A percentile compares a stretch with the other conserved stretches of the same genome.
Evolutionary conservation across 1,284 basidiomycete genomes (phyloP).

Genomic region (Garcileccinum viscosum): DNA sequence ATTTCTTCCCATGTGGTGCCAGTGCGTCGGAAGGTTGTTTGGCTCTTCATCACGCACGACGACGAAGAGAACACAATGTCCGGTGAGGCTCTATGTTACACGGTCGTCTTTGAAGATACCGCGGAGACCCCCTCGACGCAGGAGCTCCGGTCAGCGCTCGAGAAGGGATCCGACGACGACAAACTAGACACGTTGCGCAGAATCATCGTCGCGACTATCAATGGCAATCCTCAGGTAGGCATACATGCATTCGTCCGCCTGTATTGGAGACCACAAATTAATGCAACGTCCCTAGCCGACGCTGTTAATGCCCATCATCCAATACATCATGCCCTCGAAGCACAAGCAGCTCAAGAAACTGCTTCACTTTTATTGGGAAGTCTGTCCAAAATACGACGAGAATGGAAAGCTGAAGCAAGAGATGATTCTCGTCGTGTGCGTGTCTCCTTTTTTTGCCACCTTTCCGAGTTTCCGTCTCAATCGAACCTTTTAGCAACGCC

Average conservation of each 20-base stretch:
- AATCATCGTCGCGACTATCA: constrained; percentile 95
- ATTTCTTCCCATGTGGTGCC: constrained; percentile 17
- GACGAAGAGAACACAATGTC: constrained; percentile 31
- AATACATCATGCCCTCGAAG: constrained; percentile 87
- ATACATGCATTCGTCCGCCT: background rate
- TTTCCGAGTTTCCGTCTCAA: constrained; percentile 1
- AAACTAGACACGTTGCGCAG: constrained; percentile 96
- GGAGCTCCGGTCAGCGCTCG: constrained; percentile 86
- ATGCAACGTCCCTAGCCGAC: constrained; percentile 61
- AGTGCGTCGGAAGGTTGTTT: background rate
- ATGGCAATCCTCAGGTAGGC: constrained; percentile 85
- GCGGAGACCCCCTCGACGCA: constrained; percentile 80
- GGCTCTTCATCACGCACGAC: constrained; percentile 13
- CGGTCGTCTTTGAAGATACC: constrained; percentile 82
- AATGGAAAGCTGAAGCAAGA: constrained; percentile 98
- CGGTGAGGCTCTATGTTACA: constrained; percentile 77
- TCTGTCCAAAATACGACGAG: constrained; percentile 98
- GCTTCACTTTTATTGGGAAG: constrained; percentile 99
- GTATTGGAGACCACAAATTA: constrained; percentile 11
- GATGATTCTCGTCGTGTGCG: constrained; percentile 99
- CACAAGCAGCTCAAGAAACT: constrained; percentile 99
- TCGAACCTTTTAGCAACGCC: constrained; percentile 73
- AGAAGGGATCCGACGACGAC: constrained; percentile 97
- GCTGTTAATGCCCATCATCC: constrained; percentile 98
- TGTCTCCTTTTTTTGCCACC: constrained; percentile 25